A percentile compares a stretch with the other conserved stretches of the same genome.
These are phyloP conservation scores for Clonostachys rosea DNA, from an alignment of 2,329 filamentous ascomycete species.

Conservation along the genomic window DNA sequence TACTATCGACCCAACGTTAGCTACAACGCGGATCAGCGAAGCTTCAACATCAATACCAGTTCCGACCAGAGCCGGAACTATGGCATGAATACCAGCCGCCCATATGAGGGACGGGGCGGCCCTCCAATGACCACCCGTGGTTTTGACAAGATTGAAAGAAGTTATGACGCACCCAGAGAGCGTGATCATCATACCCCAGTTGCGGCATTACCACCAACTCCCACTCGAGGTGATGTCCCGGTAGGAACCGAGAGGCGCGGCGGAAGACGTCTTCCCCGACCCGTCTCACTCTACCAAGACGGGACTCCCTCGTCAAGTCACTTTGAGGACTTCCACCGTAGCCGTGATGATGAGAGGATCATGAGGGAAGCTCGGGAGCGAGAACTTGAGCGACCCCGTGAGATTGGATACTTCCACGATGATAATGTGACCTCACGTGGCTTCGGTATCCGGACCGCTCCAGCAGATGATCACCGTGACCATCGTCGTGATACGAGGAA, in stretches of 20 bases:
- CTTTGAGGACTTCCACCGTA: slow-evolving; percentile 42
- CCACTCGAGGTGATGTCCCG: slow-evolving; percentile 5
- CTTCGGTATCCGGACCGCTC: slow-evolving; percentile 45
- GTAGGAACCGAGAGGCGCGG: slow-evolving; percentile 10
- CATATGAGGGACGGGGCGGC: slow-evolving; percentile 35
- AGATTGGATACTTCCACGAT: slow-evolving; percentile 33
- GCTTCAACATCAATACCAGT: slow-evolving; percentile 40
- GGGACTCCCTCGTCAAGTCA: slow-evolving; percentile 32
- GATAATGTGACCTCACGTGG: slow-evolving; percentile 41
- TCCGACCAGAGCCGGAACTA: slow-evolving; percentile 37
- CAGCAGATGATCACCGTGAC: slow-evolving; percentile 34
- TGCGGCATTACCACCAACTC: slow-evolving; percentile 30
- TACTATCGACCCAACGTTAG: slow-evolving; percentile 53
- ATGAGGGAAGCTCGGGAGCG: slow-evolving; percentile 35
- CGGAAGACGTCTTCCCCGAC: slow-evolving; percentile 26
- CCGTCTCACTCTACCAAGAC: slow-evolving; percentile 50
- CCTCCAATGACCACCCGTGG: slow-evolving; percentile 68
- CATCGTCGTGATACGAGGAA: slow-evolving; percentile 21
- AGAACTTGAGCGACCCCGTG: slow-evolving; percentile 24
- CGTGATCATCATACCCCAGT: slow-evolving; percentile 11
- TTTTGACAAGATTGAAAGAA: slow-evolving; percentile 64
- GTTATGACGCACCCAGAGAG: slow-evolving; percentile 15
- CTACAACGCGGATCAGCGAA: slow-evolving; percentile 37
- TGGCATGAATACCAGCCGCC: slow-evolving; percentile 22
- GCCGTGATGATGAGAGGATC: slow-evolving; percentile 39